Evolutionary conservation across 352 stramenopile species (phyloP), one percentile per base, ranked within the genome.

Genomic region (Globisporangium cylindrosporum): DNA sequence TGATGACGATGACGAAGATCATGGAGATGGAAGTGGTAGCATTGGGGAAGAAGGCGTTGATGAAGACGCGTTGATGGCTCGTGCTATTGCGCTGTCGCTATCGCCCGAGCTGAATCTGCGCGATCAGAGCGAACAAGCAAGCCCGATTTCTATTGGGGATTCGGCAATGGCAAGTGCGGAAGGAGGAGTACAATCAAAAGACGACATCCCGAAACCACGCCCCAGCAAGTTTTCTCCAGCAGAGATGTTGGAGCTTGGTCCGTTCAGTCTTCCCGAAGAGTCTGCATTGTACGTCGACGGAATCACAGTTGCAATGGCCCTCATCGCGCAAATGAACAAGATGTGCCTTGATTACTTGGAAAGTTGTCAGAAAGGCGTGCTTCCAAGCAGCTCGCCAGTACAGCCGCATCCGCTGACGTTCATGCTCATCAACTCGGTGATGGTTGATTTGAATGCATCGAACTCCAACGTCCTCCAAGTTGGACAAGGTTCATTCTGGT

Each of bases 61-160:
- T 69, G 89, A 96, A 80, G 89, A 96, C 62, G 89, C 84, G 14
- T 68, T 96, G n/a, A 96, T 96, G 89, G 89, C 89, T 18, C 79
- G 88, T 59, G 89, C 89, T 36, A 96, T 96, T 49, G 89, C 89
- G 5, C 74, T 96, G n/a, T 96, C 89, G 7, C 71, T 96, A 4
- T 96, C 89, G 3, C 84, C 89, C 1, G 89, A 95, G 70, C 79
- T 93, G 53, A 91, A 81, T 53, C 68, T 91, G 46, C 74, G 75
- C n/a, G 86, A 96, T 46, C 76, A 91, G 75, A 75, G 62, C 25
- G 67, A 67, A 14, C 68, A 82, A 59, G 59, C 62, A 3, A 71
- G 75, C 7, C 57, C 70, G 2, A 75, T 67, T 24, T 71, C 66
- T 34, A 62, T 71, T 22, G 66, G 66, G 38, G 32, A 72, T 64